These are phyloP conservation scores for Rhizopus delemar DNA, from an alignment of 371 early-diverging fungal genomes.

Conservation along the genomic window DNA sequence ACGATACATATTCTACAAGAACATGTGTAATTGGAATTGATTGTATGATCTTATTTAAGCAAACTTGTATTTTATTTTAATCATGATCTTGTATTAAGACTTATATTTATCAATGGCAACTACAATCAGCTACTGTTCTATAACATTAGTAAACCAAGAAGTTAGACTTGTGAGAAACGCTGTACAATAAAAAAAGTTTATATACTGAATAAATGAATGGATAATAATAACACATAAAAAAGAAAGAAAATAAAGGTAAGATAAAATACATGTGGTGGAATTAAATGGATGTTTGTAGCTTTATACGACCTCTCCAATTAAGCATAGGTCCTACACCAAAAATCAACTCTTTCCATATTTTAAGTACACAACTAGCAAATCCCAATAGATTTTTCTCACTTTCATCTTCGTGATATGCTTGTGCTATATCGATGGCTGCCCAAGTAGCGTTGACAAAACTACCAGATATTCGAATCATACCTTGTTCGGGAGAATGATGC, in stretches of 20 bases:
- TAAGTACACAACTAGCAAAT: conserved; percentile 25
- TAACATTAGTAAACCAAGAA: too few species aligned
- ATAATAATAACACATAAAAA: not conserved
- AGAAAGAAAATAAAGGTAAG: not conserved
- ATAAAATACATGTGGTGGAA: not conserved
- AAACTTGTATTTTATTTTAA: too few species aligned
- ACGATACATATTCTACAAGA: too few species aligned
- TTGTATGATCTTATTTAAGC: too few species aligned
- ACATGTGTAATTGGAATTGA: too few species aligned
- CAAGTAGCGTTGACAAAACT: conserved; percentile 33
- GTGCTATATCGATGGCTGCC: conserved; percentile 32
- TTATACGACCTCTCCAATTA: conserved; percentile 17
- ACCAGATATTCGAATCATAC: conserved; percentile 12
- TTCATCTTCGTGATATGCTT: conserved; percentile 15
- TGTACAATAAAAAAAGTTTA: conserved; percentile 1
- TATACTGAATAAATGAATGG: conserved; percentile 2
- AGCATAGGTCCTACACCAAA: conserved; percentile 38
- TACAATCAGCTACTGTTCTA: too few species aligned
- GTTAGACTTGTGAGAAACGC: not conserved
- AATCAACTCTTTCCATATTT: conserved; percentile 40
- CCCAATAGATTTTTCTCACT: conserved; percentile 11
- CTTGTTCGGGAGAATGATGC: not conserved
- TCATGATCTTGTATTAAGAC: too few species aligned
- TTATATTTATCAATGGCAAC: too few species aligned
- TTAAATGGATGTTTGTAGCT: conserved; percentile 18